Base-by-base conservation (phyloP, 2,329 filamentous ascomycete genomes). In the Myrmaecium sp. region DNA sequence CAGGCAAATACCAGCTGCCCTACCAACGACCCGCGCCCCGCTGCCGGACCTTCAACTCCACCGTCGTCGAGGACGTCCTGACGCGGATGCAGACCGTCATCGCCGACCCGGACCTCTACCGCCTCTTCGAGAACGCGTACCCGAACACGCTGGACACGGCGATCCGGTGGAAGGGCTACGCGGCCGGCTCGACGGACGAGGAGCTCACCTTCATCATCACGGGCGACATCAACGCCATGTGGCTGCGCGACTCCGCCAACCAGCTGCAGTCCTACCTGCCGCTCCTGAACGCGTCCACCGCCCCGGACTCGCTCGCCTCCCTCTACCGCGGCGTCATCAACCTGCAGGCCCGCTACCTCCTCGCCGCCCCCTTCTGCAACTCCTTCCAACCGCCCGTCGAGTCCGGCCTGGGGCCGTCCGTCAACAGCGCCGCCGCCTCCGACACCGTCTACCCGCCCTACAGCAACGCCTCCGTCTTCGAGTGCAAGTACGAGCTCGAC, bases 61-160 rank as follows among this genome's bases (percentile, higher is more conserved):
- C 49, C 16, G 42, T 42, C 8, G 46, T 63, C 3, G 58, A 63
- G 38, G 40, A 49, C 24, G 42, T 42, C 0, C 34, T 61, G 17
- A 34, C 32, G 13, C 42, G 43, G 9, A 41, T 55, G 36, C 32
- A 49, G 25, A 33, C 36, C 5, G 43, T 54, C 14, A 61, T 62
- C 32, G 40, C 42, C 13, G 58, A 63, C 34, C 57, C 56, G 0
- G 78, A 84, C 44, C 59, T 83, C 12, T 71, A 64, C 44, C 62
- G 73, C 3, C 56, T 83, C 7, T 83, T 83, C 42, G 53, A 70
- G 37, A 83, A 83, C 44, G 59, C 70, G 2, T 82, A 70, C 43
- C 76, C 77, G 0, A 83, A 80, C 46, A 80, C 75, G 0, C 57
- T 83, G 7, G 76, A 82, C 41, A 81, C 75, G 0, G 74, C 75